These are phyloP conservation scores for Hypericum androsaemum DNA, from an alignment of 345 rosid genomes.

Conservation along the genomic window DNA sequence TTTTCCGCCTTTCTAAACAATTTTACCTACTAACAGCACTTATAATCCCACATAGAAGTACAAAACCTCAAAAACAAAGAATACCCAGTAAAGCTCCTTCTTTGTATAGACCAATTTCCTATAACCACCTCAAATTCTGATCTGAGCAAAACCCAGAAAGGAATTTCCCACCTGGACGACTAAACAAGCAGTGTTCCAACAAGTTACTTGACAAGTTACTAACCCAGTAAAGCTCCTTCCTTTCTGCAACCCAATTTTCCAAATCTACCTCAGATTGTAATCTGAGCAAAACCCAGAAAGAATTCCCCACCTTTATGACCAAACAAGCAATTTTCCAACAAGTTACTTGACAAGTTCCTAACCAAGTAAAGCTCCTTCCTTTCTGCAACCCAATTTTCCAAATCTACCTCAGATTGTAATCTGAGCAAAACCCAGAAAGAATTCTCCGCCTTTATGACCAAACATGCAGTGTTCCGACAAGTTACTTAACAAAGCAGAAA, in stretches of 20 bases:
- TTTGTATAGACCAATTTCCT: neutral
- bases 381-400: neutral
- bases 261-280: conserved; percentile 5
- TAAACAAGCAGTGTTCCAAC: no score
- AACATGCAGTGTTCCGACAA: no score
- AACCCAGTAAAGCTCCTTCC: conserved; percentile 8
- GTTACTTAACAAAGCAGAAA: no score
- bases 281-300: conserved; percentile 14
- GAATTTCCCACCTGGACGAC: neutral
- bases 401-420: conserved; percentile 6
- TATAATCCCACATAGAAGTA: no score
- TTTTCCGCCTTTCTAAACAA: no score
- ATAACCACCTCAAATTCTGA: conserved; percentile 5
- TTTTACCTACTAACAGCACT: no score
- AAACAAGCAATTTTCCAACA: no score
- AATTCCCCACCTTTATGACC: neutral
- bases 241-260: neutral
- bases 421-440: conserved; percentile 12
- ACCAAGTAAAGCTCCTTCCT: conserved; percentile 7
- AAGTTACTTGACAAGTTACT: no score
- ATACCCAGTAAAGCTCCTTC: conserved; percentile 8
- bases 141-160: conserved; percentile 14
- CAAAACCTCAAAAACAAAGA: conserved; percentile 16
- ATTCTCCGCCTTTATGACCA: neutral
- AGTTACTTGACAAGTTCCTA: no score